These are phyloP conservation scores for Chaetoscypha palmicola DNA, from an alignment of 2,329 filamentous ascomycete genomes.

Conservation along the genomic window DNA sequence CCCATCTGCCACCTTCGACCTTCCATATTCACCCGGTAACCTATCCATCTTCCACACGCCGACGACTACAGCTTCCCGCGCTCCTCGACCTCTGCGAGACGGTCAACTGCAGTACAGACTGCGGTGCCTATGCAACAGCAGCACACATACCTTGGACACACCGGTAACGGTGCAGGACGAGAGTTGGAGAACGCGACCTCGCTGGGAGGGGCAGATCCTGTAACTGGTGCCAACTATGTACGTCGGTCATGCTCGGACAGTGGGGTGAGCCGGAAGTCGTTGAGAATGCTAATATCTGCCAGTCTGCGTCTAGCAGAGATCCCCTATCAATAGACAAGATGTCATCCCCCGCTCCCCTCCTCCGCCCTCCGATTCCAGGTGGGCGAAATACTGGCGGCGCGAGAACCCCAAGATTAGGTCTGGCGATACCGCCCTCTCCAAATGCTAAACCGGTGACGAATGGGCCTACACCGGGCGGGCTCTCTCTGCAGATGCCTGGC, in stretches of 20 bases:
- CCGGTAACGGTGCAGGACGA: conserved; percentile 18
- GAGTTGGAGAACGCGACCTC: conserved; percentile 13
- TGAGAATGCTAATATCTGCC: conserved; percentile 17
- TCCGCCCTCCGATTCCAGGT: conserved; percentile 32
- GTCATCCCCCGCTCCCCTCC: conserved; percentile 31
- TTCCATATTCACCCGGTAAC: too few species aligned
- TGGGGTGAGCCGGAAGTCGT: not conserved
- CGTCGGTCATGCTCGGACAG: conserved; percentile 5
- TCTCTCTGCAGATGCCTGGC: conserved; percentile 24
- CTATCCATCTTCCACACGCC: not conserved
- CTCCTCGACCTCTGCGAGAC: conserved; percentile 5
- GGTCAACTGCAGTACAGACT: conserved; percentile 20
- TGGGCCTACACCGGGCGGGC: conserved; percentile 13
- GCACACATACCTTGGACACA: conserved; percentile 16
- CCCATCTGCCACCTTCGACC: too few species aligned
- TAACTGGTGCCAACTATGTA: conserved; percentile 15
- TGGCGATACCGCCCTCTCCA: conserved; percentile 84
- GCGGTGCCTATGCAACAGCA: conserved; percentile 24
- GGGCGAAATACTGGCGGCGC: conserved; percentile 26
- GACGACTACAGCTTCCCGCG: not conserved
- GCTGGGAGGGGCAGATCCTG: conserved; percentile 10
- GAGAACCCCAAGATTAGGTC: conserved; percentile 50
- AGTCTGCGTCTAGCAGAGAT: conserved; percentile 19
- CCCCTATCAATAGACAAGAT: conserved; percentile 24
- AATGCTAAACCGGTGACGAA: conserved; percentile 65